Evolutionary conservation across 2,329 filamentous ascomycete genomes (phyloP).

Genomic region (Aschersonia sp.): DNA sequence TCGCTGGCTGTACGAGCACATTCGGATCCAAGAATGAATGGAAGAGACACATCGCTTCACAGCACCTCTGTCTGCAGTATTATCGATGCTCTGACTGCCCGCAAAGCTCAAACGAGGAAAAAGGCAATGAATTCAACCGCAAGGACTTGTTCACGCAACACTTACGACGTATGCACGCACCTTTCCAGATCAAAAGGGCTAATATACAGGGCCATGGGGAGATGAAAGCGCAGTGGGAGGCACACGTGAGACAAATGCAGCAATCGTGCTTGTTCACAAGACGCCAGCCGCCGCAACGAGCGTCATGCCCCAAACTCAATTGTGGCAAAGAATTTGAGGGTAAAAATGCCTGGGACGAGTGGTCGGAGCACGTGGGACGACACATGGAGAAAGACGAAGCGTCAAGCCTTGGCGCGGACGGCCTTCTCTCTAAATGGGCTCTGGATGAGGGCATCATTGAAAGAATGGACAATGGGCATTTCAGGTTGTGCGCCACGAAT

Average conservation of each 20-base stretch:
- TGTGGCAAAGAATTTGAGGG: slow-evolving; percentile 61
- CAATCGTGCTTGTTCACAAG: slow-evolving; percentile 57
- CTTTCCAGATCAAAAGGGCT: slow-evolving; percentile 46
- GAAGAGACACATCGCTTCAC: slow-evolving; percentile 86
- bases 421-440: slow-evolving; percentile 44
- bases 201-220: slow-evolving; percentile 42
- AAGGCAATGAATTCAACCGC: slow-evolving; percentile 68
- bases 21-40: slow-evolving; percentile 95
- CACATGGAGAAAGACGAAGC: slow-evolving; percentile 70
- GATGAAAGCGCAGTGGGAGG: slow-evolving; percentile 47
- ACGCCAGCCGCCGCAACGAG: slow-evolving; percentile 53
- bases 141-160: slow-evolving; percentile 96
- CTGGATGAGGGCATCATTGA: slow-evolving; percentile 50
- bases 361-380: slow-evolving; percentile 81
- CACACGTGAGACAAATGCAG: slow-evolving; percentile 55
- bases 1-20: slow-evolving; percentile 67
- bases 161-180: slow-evolving; percentile 81
- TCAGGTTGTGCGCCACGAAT: slow-evolving; percentile 27
- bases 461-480: slow-evolving; percentile 37
- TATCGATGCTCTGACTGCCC: slow-evolving; percentile 51
- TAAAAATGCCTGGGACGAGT: slow-evolving; percentile 66
- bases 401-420: slow-evolving; percentile 39
- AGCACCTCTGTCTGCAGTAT: slow-evolving; percentile 62
- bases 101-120: slow-evolving; percentile 36
- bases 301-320: slow-evolving; percentile 55